Evolutionary conservation across 345 rosid genomes (phyloP).

Genomic region (Ceriops decandra): DNA sequence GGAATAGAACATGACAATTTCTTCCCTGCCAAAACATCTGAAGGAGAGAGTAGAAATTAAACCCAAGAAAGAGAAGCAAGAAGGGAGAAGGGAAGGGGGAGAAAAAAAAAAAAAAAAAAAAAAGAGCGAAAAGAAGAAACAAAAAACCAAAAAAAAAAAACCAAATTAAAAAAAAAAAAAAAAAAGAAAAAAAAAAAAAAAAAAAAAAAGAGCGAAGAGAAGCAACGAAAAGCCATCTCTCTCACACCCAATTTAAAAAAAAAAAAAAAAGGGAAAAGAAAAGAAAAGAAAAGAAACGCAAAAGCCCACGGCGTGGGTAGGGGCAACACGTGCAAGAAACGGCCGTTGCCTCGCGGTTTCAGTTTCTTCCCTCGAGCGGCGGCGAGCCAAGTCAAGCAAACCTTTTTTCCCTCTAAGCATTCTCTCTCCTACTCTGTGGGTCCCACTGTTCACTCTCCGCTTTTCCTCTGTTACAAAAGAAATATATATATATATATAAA

Average conservation of each 20-base stretch:
- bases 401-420: not conserved
- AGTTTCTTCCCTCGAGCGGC: not conserved
- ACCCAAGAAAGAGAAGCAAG: too few species aligned
- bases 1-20: too few species aligned
- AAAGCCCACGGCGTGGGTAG: too few species aligned
- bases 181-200: not conserved
- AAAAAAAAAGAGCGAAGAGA: not conserved
- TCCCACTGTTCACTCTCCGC: not conserved
- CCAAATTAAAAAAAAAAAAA: too few species aligned
- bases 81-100: too few species aligned
- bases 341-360: constrained; percentile 21
- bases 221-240: not conserved
- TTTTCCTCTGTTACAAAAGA: not conserved
- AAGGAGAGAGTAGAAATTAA: too few species aligned
- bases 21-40: too few species aligned
- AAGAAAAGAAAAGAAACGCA: not conserved
- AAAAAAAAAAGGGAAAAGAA: too few species aligned
- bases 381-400: not conserved
- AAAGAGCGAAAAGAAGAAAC: not conserved
- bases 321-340: constrained; percentile 21
- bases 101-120: too few species aligned
- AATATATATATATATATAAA: not conserved
- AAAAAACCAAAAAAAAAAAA: too few species aligned
- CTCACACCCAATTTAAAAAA: too few species aligned
- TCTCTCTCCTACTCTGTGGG: constrained; percentile 7